Percentiles rank a stretch among this genome's conserved stretches.
phyloP scores from a whole-genome alignment of 2,329 filamentous ascomycete species.

The Cercospora berteroae region DNA sequence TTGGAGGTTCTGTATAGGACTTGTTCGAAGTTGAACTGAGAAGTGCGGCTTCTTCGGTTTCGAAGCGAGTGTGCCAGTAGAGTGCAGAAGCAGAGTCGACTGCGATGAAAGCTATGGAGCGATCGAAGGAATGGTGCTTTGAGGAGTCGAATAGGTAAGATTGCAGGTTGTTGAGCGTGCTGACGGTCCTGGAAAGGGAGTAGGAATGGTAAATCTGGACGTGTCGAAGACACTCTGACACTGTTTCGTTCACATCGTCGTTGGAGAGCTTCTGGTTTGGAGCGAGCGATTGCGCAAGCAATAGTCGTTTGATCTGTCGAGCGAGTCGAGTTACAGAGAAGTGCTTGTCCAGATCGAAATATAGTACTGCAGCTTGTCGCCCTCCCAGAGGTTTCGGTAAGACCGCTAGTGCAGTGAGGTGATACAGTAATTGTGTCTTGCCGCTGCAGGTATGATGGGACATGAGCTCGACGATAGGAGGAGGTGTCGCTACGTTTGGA shows the following conservation, averaged over 20 bases:
- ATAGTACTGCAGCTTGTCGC: constrained; percentile 51
- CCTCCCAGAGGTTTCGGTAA: constrained; percentile 51
- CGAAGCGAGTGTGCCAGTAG: constrained; percentile 53
- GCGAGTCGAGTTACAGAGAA: constrained; percentile 54
- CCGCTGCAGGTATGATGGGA: constrained; percentile 53
- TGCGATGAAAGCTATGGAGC: constrained; percentile 51
- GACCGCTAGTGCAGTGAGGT: constrained; percentile 52
- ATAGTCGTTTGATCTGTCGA: constrained; percentile 34
- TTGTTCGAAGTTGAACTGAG: constrained; percentile 9
- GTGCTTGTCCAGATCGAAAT: constrained; percentile 56
- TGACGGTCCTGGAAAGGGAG: constrained; percentile 51
- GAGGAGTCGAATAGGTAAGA: constrained; percentile 49
- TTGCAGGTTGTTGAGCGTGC: constrained; percentile 49
- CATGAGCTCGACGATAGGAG: constrained; percentile 54
- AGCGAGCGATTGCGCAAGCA: neutral
- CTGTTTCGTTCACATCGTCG: constrained; percentile 22
- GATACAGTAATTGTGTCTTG: constrained; percentile 60
- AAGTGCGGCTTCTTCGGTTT: constrained; percentile 35
- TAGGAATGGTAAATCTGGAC: constrained; percentile 59
- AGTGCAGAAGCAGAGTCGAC: constrained; percentile 58
- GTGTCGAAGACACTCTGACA: constrained; percentile 50
- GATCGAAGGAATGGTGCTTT: constrained; percentile 48
- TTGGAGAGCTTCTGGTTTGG: neutral
- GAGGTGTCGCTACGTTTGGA: constrained; percentile 19
- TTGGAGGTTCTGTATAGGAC: neutral